Conservation (phyloP, 257 asterid genomes). For the Ophiorrhiza pumila region DNA sequence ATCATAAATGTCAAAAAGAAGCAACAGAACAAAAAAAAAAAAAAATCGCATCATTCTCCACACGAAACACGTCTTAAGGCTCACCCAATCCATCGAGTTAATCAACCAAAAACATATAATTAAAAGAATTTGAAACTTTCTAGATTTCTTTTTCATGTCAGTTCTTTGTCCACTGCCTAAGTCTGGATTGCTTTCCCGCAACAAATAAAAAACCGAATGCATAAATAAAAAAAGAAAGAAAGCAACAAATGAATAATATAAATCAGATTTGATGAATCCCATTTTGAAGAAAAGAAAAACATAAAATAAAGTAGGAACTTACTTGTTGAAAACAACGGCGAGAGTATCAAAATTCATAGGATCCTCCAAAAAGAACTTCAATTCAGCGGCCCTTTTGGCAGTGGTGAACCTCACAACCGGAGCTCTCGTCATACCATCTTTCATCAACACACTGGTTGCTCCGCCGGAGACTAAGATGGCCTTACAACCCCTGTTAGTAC, state of each 20-base stretch:
- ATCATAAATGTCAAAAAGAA: background rate
- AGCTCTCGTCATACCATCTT: constrained; percentile 61
- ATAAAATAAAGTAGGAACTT: constrained; percentile 7
- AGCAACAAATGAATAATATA: background rate
- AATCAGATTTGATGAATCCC: background rate
- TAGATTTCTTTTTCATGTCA: background rate
- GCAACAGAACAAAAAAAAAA: background rate
- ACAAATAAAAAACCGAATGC: background rate
- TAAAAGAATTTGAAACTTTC: background rate
- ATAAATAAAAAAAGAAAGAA: background rate
- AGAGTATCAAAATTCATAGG: constrained; percentile 42
- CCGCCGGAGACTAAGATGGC: constrained; percentile 53
- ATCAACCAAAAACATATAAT: background rate
- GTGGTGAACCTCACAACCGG: constrained; percentile 53
- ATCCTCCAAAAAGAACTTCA: constrained; percentile 52
- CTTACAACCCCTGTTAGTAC: constrained; percentile 63
- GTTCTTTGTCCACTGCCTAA: background rate
- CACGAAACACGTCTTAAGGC: background rate
- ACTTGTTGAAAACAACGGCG: constrained; percentile 49
- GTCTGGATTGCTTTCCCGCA: background rate
- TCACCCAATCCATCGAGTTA: constrained; percentile 3
- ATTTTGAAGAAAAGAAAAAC: background rate
- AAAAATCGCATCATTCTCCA: background rate
- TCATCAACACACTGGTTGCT: constrained; percentile 37
- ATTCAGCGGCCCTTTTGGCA: constrained; percentile 48